Conservation (phyloP, 805 yeast species). For the Candida dendrica region DNA sequence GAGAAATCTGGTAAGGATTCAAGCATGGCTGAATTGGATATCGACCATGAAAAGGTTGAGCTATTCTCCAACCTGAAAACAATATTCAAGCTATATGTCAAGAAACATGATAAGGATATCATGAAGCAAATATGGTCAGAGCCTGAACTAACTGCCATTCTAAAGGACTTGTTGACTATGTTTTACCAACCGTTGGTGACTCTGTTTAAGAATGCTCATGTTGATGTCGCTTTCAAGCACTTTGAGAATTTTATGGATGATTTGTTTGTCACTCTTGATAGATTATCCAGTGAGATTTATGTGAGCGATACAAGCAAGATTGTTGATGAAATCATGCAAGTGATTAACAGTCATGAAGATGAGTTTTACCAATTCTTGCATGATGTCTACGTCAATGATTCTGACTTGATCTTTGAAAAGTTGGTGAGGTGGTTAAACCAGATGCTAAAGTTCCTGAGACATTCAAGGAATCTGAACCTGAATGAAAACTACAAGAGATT, state of each 20-base stretch:
- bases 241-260: slow-evolving; percentile 63
- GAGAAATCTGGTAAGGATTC: slow-evolving; percentile 3
- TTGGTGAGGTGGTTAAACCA: slow-evolving; percentile 68
- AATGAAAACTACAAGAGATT: slow-evolving; percentile 28
- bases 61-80: slow-evolving; percentile 50
- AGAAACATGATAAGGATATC: slow-evolving; percentile 69
- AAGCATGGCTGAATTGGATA: slow-evolving; percentile 8
- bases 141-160: slow-evolving; percentile 67
- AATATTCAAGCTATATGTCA: slow-evolving; percentile 52
- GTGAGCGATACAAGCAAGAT: slow-evolving; percentile 50
- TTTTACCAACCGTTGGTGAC: slow-evolving; percentile 70
- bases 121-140: slow-evolving; percentile 79
- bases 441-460: slow-evolving; percentile 55
- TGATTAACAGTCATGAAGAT: slow-evolving; percentile 68
- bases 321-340: slow-evolving; percentile 55
- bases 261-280: slow-evolving; percentile 49
- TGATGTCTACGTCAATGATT: slow-evolving; percentile 74
- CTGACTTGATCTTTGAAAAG: slow-evolving; percentile 61
- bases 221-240: slow-evolving; percentile 58
- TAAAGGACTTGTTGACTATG: slow-evolving; percentile 65
- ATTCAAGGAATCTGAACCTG: slow-evolving; percentile 41
- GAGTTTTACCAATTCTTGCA: slow-evolving; percentile 71
- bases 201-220: slow-evolving; percentile 58
- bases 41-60: slow-evolving; percentile 16
- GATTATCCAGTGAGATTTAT: slow-evolving; percentile 40